Percentiles rank a stretch among this genome's conserved stretches.
phyloP scores from a whole-genome alignment of 1,284 basidiomycete species.

The Heterobasidion irregulare region DNA sequence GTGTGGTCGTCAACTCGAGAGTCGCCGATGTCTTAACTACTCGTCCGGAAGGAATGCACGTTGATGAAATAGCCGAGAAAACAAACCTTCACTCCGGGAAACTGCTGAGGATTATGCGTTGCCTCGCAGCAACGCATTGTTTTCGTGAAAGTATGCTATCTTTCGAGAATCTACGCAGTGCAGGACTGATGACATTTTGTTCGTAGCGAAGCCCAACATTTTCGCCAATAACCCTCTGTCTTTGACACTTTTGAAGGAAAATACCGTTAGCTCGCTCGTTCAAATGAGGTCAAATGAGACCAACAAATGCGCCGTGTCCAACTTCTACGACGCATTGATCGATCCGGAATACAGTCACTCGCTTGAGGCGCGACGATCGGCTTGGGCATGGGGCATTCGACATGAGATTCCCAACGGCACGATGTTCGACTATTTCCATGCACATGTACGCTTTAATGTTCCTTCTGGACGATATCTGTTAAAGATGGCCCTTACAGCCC shows the following conservation, averaged over 20 bases:
- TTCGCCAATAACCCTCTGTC: constrained; percentile 19
- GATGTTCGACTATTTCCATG: constrained; percentile 13
- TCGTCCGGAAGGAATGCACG: constrained; percentile 22
- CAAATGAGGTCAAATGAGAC: constrained; percentile 10
- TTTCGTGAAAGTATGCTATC: constrained; percentile 27
- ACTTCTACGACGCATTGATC: constrained; percentile 16
- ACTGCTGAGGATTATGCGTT: constrained; percentile 25
- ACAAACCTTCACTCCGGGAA: constrained; percentile 22
- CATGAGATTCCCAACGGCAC: constrained; percentile 1
- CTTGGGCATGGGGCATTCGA: constrained; percentile 5
- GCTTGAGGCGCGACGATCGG: constrained; percentile 14
- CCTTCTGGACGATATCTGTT: neutral
- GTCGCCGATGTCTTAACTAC: constrained; percentile 23
- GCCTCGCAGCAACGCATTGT: constrained; percentile 27
- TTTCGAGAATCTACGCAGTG: neutral
- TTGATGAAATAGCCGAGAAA: constrained; percentile 19
- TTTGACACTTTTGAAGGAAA: constrained; percentile 11
- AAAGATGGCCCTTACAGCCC: neutral
- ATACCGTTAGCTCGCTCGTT: neutral
- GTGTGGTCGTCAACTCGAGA: constrained; percentile 15
- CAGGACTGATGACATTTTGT: neutral
- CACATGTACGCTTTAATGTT: constrained; percentile 1
- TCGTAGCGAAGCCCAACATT: constrained; percentile 11
- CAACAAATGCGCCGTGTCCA: constrained; percentile 8
- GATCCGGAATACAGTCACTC: constrained; percentile 17